Evolutionary conservation across 2,329 filamentous ascomycete species (phyloP), one percentile per base, ranked within the genome.

Genomic region (Fusarium liriodendri): DNA sequence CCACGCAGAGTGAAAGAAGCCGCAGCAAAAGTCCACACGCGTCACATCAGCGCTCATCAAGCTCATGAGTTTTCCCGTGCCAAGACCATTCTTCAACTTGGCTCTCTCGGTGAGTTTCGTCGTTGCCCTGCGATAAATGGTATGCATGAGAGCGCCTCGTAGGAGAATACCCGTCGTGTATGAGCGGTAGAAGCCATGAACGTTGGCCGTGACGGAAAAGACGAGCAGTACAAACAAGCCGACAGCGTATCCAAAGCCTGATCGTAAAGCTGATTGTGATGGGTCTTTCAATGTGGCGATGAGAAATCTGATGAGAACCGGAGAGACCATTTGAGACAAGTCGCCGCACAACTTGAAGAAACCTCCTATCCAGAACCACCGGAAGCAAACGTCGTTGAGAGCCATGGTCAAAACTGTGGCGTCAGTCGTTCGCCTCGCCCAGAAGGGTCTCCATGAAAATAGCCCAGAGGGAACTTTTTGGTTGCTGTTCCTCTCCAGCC

Each of bases 1-100:
- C 80, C 80, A 81, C 0, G 72, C 71, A 1, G 79, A 71, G 62
- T 81, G 80, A 40, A 81, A 80, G 55, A 74, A 81, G n/a, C 77
- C 77, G 29, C 79, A 80, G 66, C 78, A 80, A 42, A 79, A 81
- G 50, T 81, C 79, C 2, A 81, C 61, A 6, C 79, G 78, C 1
- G 79, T 80, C 16, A 81, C 78, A 16, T 81, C 79, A 3, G 79
- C 79, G 11, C 79, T 81, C 71, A 81, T 81, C 14, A 81, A 61
- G 40, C 79, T 81, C 73, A 79, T 80, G 11, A 81, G 68, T 55
- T 80, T 81, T 16, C 78, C 79, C 0, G 75, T 79, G 1, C 68
- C 73, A 1, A 79, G 67, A 0, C 66, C 72, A 13, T 69, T 70
- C 18, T 77, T 69, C 4, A 79, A 66, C 27, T 73, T 72, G 2